Conservation (phyloP, 768 basidiomycete species). For the Trametes villosa region DNA sequence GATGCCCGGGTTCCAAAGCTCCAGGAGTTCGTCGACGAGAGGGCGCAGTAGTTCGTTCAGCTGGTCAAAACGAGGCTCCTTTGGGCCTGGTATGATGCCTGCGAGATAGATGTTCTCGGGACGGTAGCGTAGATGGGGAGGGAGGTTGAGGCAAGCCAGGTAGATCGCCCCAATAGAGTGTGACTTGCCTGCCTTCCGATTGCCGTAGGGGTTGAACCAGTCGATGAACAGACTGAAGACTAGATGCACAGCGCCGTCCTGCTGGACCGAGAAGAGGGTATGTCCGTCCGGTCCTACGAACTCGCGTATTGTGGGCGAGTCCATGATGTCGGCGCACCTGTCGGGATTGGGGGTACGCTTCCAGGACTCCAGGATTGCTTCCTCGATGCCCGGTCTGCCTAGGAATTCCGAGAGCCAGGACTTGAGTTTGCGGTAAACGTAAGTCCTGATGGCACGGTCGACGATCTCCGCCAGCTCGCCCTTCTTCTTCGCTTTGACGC, state of each 20-base stretch:
- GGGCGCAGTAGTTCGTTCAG: slow-evolving; percentile 45
- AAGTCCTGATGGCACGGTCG: no score
- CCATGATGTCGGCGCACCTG: slow-evolving; percentile 17
- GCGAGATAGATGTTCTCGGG: slow-evolving; percentile 45
- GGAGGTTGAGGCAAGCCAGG: slow-evolving; percentile 34
- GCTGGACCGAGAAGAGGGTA: not conserved
- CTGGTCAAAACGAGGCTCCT: slow-evolving; percentile 37
- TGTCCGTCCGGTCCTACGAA: slow-evolving; percentile 21
- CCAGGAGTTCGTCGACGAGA: slow-evolving; percentile 42
- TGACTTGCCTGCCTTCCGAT: slow-evolving; percentile 11
- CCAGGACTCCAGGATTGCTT: no score
- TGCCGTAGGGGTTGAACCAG: slow-evolving; percentile 24
- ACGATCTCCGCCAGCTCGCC: no score
- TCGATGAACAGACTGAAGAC: slow-evolving; percentile 21
- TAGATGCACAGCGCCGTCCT: slow-evolving; percentile 6
- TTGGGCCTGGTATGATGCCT: slow-evolving; percentile 47
- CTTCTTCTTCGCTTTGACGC: no score
- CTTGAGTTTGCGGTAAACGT: no score
- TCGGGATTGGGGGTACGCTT: no score
- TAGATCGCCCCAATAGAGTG: slow-evolving; percentile 28
- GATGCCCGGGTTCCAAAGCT: slow-evolving; percentile 40
- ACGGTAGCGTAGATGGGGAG: slow-evolving; percentile 25
- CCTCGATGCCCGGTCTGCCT: no score
- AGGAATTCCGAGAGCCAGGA: no score
- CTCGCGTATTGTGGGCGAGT: slow-evolving; percentile 3